Base-by-base conservation (phyloP, 257 asterid species). In the Przewalskia tangutica region DNA sequence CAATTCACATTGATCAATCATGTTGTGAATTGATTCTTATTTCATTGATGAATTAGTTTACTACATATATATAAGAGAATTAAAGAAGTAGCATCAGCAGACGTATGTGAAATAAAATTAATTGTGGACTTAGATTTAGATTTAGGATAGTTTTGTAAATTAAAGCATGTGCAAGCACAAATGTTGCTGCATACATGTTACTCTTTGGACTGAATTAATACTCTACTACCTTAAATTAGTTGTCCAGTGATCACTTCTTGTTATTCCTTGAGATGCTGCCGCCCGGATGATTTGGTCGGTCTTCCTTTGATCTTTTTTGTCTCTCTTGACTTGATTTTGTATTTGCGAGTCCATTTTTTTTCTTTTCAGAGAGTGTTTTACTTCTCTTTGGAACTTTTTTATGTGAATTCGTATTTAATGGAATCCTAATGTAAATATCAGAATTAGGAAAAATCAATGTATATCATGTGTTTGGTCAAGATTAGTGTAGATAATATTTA, bases 151-250 rank as follows among this genome's bases (percentile, higher is more conserved):
- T 11, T 11, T 75, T 23, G 46, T 75, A 75, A 75, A 50, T 23
- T 23, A 50, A 75, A 75, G 80, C 80, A 75, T 75, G 80, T 75
- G 62, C 62, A 51, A 75, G 46, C 80, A 75, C n/a, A 50, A 50
- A 10, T 50, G 58, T 50, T 75, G 80, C 80, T 75, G 80, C 80
- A 75, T 46, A 27, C 80, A 75, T 75, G 80, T 75, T 75, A 75
- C 80, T 8, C 62, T 75, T 50, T 75, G 14, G 62, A 75, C 62
- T 66, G 62, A 75, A 75, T 75, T 75, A 75, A 75, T 50, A 75
- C 62, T 12, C 80, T 50, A 13, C 62, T 48, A 32, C 23, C 44
- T 27, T 75, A 48, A 75, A 50, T 75, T 75, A 23, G 44, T 48
- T 50, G 80, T 23, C 62, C 27, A 75, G 46, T 75, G 66, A 59